Base-by-base conservation (phyloP, 768 basidiomycete species). In the Suillus sp. region DNA sequence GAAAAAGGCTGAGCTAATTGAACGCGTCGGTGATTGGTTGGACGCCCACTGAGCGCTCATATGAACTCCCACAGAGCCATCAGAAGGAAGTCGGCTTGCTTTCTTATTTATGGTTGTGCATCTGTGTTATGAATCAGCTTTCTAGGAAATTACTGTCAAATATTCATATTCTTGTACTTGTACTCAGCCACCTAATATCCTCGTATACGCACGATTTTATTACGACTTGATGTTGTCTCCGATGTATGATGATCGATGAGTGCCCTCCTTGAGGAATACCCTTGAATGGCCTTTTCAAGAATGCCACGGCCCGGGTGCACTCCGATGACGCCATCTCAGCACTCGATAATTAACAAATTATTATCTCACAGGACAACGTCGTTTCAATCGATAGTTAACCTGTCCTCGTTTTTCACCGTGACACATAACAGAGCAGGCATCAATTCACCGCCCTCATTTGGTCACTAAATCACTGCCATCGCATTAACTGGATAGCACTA, bases 1-100 rank as follows among this genome's bases (percentile, higher is more conserved):
- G 1, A 91, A 83, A 74, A 94, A 94, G 72, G 83, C 80, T 13
- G 92, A 91, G 1, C 77, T 94, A 57, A 63, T 90, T 10, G 86
- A 89, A 63, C 84, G 91, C 16, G 82, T 90, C 4, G 74, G 78
- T 22, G 84, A 87, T 34, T 93, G 86, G 85, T 72, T 93, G 61
- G 79, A 84, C 27, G 71, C 69, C 55, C 71, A 76, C 30, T 75
- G 55, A 71, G 37, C 37, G 37, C 20, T 27, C 37, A 40, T 37
- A 34, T 35, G 54, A 4, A 22, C 9, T 50, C 48, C 16, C 48
- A 50, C 22, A 22, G n/a, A 14, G 11, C 20, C 6, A 53, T 53
- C 20, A 55, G 27, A 32, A 32, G 55, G 37, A 38, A 27, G 38
- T 30, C 38, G 20, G 5, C 25, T 30, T 53, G 32, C 35, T 27